A percentile compares a stretch with the other conserved stretches of the same genome.
Conservation (phyloP, 2,329 filamentous ascomycete species). For the Alternaria conjuncta region DNA sequence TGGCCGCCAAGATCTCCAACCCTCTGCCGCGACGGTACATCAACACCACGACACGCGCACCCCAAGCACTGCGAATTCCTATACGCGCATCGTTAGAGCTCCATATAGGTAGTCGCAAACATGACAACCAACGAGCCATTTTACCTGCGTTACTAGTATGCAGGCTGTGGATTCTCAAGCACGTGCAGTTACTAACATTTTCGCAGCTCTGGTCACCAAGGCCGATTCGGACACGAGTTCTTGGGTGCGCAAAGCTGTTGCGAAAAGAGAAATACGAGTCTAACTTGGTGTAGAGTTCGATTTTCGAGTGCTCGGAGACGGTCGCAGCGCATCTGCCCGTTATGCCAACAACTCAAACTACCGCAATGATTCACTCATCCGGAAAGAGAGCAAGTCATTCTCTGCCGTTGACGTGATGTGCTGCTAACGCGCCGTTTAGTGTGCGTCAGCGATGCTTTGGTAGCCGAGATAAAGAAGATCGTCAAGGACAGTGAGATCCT, state of each 20-base stretch:
- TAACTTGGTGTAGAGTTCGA: conserved; percentile 78
- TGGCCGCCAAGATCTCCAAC: conserved; percentile 33
- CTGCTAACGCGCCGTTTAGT: conserved; percentile 61
- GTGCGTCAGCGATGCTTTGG: conserved; percentile 90
- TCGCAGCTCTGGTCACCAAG: conserved; percentile 90
- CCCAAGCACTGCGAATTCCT: neutral
- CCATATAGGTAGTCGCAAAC: conserved; percentile 52
- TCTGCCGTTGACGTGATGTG: neutral
- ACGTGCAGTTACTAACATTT: conserved; percentile 25
- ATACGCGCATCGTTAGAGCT: neutral
- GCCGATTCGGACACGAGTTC: conserved; percentile 97
- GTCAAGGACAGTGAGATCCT: conserved; percentile 97
- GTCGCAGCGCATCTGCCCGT: conserved; percentile 88
- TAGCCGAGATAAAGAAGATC: conserved; percentile 95
- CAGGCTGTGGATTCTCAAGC: conserved; percentile 14
- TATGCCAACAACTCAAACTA: conserved; percentile 99
- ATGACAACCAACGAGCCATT: conserved; percentile 79
- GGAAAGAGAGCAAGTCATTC: conserved; percentile 88
- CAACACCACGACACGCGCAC: conserved; percentile 11
- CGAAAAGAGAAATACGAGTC: neutral
- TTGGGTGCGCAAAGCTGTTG: conserved; percentile 66
- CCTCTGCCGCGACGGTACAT: conserved; percentile 9
- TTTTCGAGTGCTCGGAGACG: conserved; percentile 89
- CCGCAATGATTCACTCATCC: conserved; percentile 95
- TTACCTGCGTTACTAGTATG: conserved; percentile 97